These are phyloP conservation scores for Ophiocordyceps camponoti-saundersi DNA, from an alignment of 2,329 filamentous ascomycete genomes.

Conservation along the genomic window DNA sequence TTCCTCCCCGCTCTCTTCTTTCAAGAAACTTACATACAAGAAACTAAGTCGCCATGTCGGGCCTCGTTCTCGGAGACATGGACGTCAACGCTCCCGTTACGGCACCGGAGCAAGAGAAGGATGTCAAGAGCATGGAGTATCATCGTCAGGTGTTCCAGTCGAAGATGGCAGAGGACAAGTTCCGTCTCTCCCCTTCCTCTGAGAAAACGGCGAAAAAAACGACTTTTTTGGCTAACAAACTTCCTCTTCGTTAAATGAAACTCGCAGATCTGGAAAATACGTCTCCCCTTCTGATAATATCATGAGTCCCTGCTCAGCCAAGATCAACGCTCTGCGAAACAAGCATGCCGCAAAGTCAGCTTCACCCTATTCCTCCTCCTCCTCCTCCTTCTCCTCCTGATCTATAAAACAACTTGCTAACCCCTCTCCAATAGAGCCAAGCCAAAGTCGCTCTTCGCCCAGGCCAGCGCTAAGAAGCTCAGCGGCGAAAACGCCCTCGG, in stretches of 20 bases:
- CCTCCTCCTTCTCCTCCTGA: background rate
- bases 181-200: constrained; percentile 15
- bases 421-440: constrained; percentile 30
- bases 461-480: constrained; percentile 47
- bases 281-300: constrained; percentile 78
- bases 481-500: constrained; percentile 25
- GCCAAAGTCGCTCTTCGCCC: constrained; percentile 51
- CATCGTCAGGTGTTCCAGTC: constrained; percentile 59
- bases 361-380: background rate
- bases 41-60: constrained; percentile 12
- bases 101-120: constrained; percentile 18
- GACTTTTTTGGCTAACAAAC: too few species aligned
- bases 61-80: constrained; percentile 45
- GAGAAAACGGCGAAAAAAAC: too few species aligned
- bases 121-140: constrained; percentile 56
- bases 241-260: background rate
- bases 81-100: constrained; percentile 44
- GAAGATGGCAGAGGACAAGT: constrained; percentile 54
- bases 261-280: constrained; percentile 24
- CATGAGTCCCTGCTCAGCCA: constrained; percentile 73
- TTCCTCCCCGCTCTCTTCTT: too few species aligned
- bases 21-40: too few species aligned
- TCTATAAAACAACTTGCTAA: background rate
- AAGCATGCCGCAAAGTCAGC: constrained; percentile 66
- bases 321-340: constrained; percentile 64